Conservation (phyloP, 2,329 filamentous ascomycete species). For the Sphaerulina vaccinii region DNA sequence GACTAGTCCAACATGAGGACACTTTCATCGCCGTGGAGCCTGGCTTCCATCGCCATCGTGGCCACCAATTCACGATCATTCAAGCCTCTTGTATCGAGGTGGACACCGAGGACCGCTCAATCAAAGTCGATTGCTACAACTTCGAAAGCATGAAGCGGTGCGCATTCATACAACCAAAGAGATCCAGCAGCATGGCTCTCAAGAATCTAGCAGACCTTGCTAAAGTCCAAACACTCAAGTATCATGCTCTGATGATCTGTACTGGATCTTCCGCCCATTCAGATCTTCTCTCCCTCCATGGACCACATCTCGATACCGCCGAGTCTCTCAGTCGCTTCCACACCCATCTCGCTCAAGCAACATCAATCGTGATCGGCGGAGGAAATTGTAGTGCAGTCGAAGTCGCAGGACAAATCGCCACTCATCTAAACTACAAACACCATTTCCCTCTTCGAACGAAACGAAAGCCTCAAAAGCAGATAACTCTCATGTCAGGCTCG, state of each 20-base stretch:
- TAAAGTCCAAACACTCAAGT: slow-evolving; percentile 31
- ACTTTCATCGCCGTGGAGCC: slow-evolving; percentile 39
- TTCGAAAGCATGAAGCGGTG: slow-evolving; percentile 24
- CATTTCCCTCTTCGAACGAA: slow-evolving; percentile 20
- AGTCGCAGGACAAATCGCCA: slow-evolving; percentile 40
- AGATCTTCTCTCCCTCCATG: slow-evolving; percentile 39
- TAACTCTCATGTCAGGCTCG: slow-evolving; percentile 38
- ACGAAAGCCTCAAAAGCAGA: slow-evolving; percentile 25
- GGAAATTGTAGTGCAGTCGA: slow-evolving; percentile 41
- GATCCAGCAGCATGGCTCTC: slow-evolving; percentile 1
- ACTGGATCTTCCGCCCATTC: slow-evolving; percentile 40
- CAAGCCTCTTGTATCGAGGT: slow-evolving; percentile 36
- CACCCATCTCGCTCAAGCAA: slow-evolving; percentile 31
- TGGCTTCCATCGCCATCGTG: slow-evolving; percentile 37
- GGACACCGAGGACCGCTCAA: slow-evolving; percentile 30
- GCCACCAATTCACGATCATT: slow-evolving; percentile 36
- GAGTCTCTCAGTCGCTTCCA: slow-evolving; percentile 36
- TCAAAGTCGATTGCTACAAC: slow-evolving; percentile 31
- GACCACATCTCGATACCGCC: slow-evolving; percentile 37
- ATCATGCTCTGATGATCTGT: slow-evolving; percentile 40
- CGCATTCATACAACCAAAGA: slow-evolving; percentile 9
- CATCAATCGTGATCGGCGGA: slow-evolving; percentile 39
- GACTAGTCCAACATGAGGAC: slow-evolving; percentile 37
- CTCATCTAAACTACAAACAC: slow-evolving; percentile 32
- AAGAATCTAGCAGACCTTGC: slow-evolving; percentile 7